A percentile compares a stretch with the other conserved stretches of the same genome.
Evolutionary conservation across 768 basidiomycete genomes (phyloP).

Genomic region (Cytidiella melzeri): DNA sequence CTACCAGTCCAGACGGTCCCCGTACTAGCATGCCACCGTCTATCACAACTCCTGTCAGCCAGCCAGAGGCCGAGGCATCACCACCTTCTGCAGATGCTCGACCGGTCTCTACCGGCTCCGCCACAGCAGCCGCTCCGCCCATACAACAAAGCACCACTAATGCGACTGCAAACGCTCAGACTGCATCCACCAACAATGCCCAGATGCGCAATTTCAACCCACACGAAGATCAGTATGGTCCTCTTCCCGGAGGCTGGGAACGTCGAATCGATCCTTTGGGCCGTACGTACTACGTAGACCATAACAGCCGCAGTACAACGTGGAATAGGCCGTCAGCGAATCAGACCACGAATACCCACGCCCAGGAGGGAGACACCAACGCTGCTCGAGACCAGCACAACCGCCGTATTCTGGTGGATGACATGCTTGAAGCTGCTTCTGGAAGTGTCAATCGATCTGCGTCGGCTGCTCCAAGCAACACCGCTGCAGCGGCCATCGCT

Average conservation of each 20-base stretch:
- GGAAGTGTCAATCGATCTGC: conserved; percentile 13
- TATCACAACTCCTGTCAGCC: conserved; percentile 19
- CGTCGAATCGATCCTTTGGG: conserved; percentile 94
- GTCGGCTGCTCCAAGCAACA: conserved; percentile 27
- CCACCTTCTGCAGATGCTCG: conserved; percentile 26
- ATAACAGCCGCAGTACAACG: conserved; percentile 95
- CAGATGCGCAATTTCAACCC: conserved; percentile 85
- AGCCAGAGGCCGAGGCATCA: conserved; percentile 14
- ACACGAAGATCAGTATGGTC: conserved; percentile 89
- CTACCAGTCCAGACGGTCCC: conserved; percentile 28
- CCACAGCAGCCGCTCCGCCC: conserved; percentile 15
- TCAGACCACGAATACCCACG: conserved; percentile 62
- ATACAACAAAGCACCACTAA: conserved; percentile 19
- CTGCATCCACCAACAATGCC: conserved; percentile 36
- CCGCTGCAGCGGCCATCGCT: conserved; percentile 43
- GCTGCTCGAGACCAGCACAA: conserved; percentile 84
- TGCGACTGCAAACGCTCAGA: conserved; percentile 24
- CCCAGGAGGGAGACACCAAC: conserved; percentile 74
- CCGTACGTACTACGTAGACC: conserved; percentile 97
- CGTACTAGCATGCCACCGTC: conserved; percentile 36
- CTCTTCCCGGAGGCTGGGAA: conserved; percentile 92
- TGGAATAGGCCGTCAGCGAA: conserved; percentile 90
- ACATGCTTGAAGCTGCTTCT: conserved; percentile 67
- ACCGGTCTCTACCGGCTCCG: conserved; percentile 31
- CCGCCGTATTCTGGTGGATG: conserved; percentile 77